Conservation (phyloP, 371 early-diverging fungal species). For the Batkoa obscura region DNA sequence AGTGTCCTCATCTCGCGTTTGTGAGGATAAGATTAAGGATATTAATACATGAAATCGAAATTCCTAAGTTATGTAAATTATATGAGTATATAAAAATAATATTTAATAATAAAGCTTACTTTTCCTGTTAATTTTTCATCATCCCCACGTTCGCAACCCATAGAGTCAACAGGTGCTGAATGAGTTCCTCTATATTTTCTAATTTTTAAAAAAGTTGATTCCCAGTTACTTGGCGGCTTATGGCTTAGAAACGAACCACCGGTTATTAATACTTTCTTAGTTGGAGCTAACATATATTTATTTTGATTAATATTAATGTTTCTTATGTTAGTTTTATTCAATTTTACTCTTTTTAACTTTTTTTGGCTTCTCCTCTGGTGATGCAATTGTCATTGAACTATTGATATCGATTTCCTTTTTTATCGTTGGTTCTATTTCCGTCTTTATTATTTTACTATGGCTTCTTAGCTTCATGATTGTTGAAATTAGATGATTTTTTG, state of each 20-base stretch:
- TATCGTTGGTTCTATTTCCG: not conserved
- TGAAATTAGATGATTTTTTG: not conserved
- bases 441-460: not conserved
- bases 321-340: not conserved
- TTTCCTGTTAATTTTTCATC: constrained; percentile 24
- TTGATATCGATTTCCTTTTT: not conserved
- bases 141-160: constrained; percentile 76
- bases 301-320: not conserved
- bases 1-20: constrained; percentile 88
- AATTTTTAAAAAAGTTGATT: constrained; percentile 34
- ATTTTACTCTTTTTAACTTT: not conserved
- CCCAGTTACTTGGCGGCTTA: constrained; percentile 37
- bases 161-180: constrained; percentile 85
- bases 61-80: constrained; percentile 14
- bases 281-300: not conserved
- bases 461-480: not conserved
- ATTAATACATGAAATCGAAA: constrained; percentile 75
- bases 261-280: not conserved
- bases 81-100: not conserved
- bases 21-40: constrained; percentile 85
- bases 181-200: constrained; percentile 31
- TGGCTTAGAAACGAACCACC: too few species aligned
- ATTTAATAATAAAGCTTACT: constrained; percentile 5
- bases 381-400: not conserved
- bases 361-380: not conserved